These are phyloP conservation scores for Mortierella sp. DNA, from an alignment of 371 early-diverging fungal species.

Conservation along the genomic window DNA sequence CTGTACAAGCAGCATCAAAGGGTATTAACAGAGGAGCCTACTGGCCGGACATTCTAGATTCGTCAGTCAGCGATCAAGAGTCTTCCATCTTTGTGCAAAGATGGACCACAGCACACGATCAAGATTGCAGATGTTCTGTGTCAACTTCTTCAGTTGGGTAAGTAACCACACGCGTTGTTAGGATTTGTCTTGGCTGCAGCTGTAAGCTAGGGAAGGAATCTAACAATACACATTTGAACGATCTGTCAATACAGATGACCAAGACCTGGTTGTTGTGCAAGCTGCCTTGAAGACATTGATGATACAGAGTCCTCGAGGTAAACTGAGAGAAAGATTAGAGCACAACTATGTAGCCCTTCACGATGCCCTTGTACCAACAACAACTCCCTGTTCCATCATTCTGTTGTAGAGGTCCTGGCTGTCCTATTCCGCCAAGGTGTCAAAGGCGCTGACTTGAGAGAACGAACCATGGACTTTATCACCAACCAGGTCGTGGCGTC, in stretches of 20 bases:
- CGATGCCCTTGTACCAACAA: neutral
- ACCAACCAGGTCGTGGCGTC: constrained; percentile 29
- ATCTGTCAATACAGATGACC: constrained; percentile 21
- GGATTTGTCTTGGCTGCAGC: too few relatives aligned
- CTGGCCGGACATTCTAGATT: constrained; percentile 13
- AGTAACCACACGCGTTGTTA: neutral
- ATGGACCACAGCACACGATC: constrained; percentile 42
- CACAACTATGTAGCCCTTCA: neutral
- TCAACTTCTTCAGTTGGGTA: constrained; percentile 53
- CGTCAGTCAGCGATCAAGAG: constrained; percentile 44
- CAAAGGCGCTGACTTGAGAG: constrained; percentile 37
- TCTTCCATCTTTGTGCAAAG: constrained; percentile 41
- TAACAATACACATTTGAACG: too few relatives aligned
- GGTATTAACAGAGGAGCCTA: too few relatives aligned
- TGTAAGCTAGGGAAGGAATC: too few relatives aligned
- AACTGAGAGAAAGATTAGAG: too few relatives aligned
- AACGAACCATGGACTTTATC: constrained; percentile 37
- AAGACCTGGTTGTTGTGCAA: constrained; percentile 37
- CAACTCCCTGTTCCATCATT: neutral
- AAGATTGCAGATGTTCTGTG: constrained; percentile 52
- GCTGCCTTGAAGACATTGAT: constrained; percentile 35
- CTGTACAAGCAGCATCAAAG: too few relatives aligned
- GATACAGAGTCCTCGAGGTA: constrained; percentile 41
- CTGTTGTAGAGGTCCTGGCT: constrained; percentile 31
- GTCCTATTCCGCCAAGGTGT: constrained; percentile 44